Evolutionary conservation across 2,329 filamentous ascomycete species (phyloP).

Genomic region (Truncatella angustata): DNA sequence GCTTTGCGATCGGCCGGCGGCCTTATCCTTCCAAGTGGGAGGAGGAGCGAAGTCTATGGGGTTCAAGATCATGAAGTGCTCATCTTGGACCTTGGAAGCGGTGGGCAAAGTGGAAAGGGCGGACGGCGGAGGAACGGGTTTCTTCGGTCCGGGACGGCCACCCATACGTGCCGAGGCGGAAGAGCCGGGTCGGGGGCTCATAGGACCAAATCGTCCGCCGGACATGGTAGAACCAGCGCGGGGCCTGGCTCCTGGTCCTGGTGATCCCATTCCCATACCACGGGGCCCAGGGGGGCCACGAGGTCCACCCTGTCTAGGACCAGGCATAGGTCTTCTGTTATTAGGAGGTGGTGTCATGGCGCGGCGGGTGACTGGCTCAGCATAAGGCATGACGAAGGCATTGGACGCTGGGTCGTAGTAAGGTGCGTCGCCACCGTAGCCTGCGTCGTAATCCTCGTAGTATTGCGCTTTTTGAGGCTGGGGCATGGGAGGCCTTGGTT

Average conservation of each 20-base stretch:
- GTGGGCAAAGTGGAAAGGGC: slow-evolving; percentile 77
- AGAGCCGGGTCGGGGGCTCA: slow-evolving; percentile 31
- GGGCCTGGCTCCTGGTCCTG: slow-evolving; percentile 35
- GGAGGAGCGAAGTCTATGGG: slow-evolving; percentile 88
- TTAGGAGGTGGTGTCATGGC: slow-evolving; percentile 92
- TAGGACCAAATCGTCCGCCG: slow-evolving; percentile 29
- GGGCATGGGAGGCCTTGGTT: slow-evolving; percentile 22
- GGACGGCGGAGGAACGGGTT: slow-evolving; percentile 66
- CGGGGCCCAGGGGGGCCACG: slow-evolving; percentile 25
- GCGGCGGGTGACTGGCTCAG: slow-evolving; percentile 80
- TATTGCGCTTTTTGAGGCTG: slow-evolving; percentile 43
- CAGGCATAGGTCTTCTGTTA: slow-evolving; percentile 31
- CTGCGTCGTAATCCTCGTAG: slow-evolving; percentile 70
- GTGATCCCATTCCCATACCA: slow-evolving; percentile 20
- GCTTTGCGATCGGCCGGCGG: slow-evolving; percentile 66
- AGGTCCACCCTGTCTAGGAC: slow-evolving; percentile 26
- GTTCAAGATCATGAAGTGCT: slow-evolving; percentile 66
- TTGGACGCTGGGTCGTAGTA: slow-evolving; percentile 67
- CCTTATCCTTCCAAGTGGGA: slow-evolving; percentile 61
- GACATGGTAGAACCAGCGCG: slow-evolving; percentile 49
- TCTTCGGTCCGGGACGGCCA: slow-evolving; percentile 30
- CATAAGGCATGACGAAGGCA: slow-evolving; percentile 77
- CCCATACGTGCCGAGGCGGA: slow-evolving; percentile 42
- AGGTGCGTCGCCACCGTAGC: slow-evolving; percentile 66
- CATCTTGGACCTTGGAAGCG: slow-evolving; percentile 80